Conservation (phyloP, 306 rosid species). For the Castanea mollissima region DNA sequence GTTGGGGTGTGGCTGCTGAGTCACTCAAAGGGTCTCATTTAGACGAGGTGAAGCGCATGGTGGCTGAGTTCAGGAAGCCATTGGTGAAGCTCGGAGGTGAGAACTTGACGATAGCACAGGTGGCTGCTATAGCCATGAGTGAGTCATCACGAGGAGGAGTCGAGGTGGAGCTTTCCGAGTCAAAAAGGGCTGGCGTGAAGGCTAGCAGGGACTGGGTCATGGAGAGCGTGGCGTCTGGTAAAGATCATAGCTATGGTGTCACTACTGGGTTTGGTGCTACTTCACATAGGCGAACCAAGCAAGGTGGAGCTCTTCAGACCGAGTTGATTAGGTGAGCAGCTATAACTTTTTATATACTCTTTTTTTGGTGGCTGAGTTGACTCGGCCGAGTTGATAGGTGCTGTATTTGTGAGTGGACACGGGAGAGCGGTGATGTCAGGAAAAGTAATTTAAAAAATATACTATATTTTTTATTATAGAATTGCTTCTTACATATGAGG, state of each 20-base stretch:
- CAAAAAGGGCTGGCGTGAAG: slow-evolving; percentile 63
- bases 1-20: slow-evolving; percentile 70
- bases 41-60: slow-evolving; percentile 93
- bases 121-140: slow-evolving; percentile 63
- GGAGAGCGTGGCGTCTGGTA: slow-evolving; percentile 74
- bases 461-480: too few relatives aligned
- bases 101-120: slow-evolving; percentile 67
- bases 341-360: not conserved
- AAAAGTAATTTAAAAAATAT: too few relatives aligned
- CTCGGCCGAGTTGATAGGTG: too few relatives aligned
- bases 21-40: slow-evolving; percentile 65
- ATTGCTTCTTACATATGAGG: too few relatives aligned
- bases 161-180: slow-evolving; percentile 61
- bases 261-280: slow-evolving; percentile 98
- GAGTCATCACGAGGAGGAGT: slow-evolving; percentile 30
- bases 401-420: too few relatives aligned
- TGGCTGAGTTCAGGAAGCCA: slow-evolving; percentile 62
- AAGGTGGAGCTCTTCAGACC: slow-evolving; percentile 86
- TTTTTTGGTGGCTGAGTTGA: too few relatives aligned
- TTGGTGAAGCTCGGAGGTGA: slow-evolving; percentile 64
- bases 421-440: too few relatives aligned
- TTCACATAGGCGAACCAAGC: slow-evolving; percentile 78
- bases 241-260: slow-evolving; percentile 77
- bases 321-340: slow-evolving; percentile 69
- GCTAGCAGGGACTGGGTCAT: slow-evolving; percentile 97